Conservation (phyloP, 2,329 filamentous ascomycete species). For the Cladophialophora chaetospira region DNA sequence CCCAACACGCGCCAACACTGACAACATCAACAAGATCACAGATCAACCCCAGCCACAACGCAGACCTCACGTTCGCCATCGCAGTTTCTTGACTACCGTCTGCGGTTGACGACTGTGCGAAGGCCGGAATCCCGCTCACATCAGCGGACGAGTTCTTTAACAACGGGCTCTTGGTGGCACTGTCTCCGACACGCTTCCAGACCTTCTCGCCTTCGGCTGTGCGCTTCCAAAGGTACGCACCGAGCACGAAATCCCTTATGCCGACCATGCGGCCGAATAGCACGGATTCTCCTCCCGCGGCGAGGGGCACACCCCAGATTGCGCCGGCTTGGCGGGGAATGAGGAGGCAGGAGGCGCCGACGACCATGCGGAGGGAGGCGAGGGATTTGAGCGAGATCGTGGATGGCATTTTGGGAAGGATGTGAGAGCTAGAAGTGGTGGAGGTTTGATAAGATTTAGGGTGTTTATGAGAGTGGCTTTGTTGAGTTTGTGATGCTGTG, state of each 20-base stretch:
- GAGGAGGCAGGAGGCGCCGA: conserved; percentile 10
- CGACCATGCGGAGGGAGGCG: conserved; percentile 11
- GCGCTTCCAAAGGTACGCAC: conserved; percentile 15
- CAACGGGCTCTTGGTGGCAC: neutral
- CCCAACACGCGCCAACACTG: conserved; percentile 4
- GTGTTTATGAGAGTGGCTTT: too few species aligned
- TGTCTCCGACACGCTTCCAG: neutral
- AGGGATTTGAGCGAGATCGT: conserved; percentile 4
- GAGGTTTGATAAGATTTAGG: neutral
- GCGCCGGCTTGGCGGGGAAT: conserved; percentile 6
- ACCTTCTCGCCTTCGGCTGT: neutral
- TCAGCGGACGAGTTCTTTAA: neutral
- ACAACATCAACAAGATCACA: conserved; percentile 11
- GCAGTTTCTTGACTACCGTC: neutral
- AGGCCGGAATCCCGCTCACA: neutral
- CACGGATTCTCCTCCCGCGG: neutral
- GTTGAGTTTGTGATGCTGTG: too few species aligned
- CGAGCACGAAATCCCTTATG: conserved; percentile 14
- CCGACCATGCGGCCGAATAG: conserved; percentile 15
- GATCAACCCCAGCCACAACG: conserved; percentile 14
- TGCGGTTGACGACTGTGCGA: neutral
- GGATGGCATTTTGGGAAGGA: neutral
- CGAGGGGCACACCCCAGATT: conserved; percentile 8
- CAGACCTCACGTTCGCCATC: neutral
- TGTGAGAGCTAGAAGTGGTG: neutral